These are phyloP conservation scores for Auriscalpium orientale DNA, from an alignment of 768 basidiomycete species.

Conservation along the genomic window DNA sequence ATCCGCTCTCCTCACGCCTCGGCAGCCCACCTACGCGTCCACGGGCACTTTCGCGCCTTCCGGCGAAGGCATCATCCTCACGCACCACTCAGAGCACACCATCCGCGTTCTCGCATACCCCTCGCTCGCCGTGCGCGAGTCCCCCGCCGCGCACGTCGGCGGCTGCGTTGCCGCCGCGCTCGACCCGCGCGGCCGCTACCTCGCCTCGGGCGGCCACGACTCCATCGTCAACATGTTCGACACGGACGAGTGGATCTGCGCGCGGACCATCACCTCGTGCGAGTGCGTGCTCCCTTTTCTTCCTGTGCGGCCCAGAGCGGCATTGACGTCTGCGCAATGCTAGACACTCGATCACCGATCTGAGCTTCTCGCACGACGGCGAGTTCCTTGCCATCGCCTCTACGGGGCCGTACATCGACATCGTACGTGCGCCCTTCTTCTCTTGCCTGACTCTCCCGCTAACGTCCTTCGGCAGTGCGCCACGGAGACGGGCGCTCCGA, in stretches of 20 bases:
- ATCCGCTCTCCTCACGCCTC: neutral
- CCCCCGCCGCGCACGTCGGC: constrained; percentile 68
- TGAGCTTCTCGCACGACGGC: constrained; percentile 79
- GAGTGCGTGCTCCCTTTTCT: constrained; percentile 45
- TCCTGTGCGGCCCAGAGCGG: too few species aligned
- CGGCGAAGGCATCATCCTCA: constrained; percentile 64
- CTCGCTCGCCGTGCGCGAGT: constrained; percentile 48
- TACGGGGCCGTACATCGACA: constrained; percentile 66
- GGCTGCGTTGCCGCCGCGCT: constrained; percentile 72
- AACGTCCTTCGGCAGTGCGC: constrained; percentile 45
- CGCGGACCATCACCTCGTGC: constrained; percentile 68
- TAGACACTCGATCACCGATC: constrained; percentile 62
- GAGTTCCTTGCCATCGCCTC: constrained; percentile 77
- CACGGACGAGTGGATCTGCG: constrained; percentile 71
- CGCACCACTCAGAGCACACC: constrained; percentile 54
- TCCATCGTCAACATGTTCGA: constrained; percentile 82
- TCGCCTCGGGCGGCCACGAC: constrained; percentile 75
- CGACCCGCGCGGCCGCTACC: constrained; percentile 75
- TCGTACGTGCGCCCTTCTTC: constrained; percentile 41
- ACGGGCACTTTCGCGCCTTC: constrained; percentile 70
- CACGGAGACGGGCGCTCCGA: constrained; percentile 63
- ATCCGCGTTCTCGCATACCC: constrained; percentile 69
- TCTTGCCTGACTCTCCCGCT: neutral
- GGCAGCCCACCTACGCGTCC: constrained; percentile 42
- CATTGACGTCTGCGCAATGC: neutral